Evolutionary conservation across 495 filamentous ascomycete genomes (phyloP).

Genomic region (Immersiella caudata): DNA sequence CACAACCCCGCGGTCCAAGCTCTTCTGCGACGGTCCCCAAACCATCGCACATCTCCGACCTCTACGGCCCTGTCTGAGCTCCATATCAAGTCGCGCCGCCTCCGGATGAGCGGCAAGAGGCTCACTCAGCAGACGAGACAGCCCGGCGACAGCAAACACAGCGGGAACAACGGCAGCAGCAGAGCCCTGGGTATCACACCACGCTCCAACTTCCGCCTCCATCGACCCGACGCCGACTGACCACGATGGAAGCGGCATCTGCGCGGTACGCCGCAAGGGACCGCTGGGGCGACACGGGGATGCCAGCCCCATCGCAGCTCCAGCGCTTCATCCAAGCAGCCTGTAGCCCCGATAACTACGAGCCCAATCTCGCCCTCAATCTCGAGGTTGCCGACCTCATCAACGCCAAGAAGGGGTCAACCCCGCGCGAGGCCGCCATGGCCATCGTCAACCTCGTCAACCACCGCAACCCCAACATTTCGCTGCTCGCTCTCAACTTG

Average conservation of each 20-base stretch:
- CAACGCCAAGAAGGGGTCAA: conserved; percentile 96
- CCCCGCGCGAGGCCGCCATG: conserved; percentile 93
- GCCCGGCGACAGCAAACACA: not conserved
- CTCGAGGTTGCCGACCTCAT: conserved; percentile 96
- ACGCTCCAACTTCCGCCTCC: not conserved
- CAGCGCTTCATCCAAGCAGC: conserved; percentile 95
- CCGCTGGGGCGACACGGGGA: conserved; percentile 83
- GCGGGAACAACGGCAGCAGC: conserved; percentile 5
- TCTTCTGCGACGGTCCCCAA: not conserved
- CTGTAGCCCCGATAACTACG: conserved; percentile 94
- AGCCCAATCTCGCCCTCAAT: conserved; percentile 93
- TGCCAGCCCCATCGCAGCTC: conserved; percentile 78
- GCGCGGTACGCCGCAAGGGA: conserved; percentile 94
- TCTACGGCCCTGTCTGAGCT: conserved; percentile 12
- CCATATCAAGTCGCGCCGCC: conserved; percentile 5
- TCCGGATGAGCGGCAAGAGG: not conserved
- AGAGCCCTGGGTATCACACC: not conserved
- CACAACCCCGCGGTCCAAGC: conserved; percentile 16
- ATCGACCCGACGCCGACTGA: not conserved
- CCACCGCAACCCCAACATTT: conserved; percentile 92
- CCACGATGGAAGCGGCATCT: conserved; percentile 84
- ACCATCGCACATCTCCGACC: not conserved
- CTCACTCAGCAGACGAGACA: not conserved
- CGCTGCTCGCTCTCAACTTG: conserved; percentile 84
- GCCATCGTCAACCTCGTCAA: conserved; percentile 95